Conservation (phyloP, 129 eudicot species). For the Mikania micrantha region DNA sequence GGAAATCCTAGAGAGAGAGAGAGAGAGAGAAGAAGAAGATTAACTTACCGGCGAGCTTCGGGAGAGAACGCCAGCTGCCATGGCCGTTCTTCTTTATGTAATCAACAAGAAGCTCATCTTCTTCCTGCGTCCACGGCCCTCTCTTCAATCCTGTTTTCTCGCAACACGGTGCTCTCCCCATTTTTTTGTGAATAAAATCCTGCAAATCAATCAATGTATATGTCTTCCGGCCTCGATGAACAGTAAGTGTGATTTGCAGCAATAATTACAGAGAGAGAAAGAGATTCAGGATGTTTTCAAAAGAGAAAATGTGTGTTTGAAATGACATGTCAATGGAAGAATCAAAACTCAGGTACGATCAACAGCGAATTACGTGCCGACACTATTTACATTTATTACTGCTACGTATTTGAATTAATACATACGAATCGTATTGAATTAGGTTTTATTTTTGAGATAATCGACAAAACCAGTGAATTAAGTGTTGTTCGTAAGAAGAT, state of each 20-base stretch:
- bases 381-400: slow-evolving; percentile 33
- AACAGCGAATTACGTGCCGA: slow-evolving; percentile 40
- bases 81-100: slow-evolving; percentile 63
- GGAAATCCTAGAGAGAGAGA: neutral
- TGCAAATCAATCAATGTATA: neutral
- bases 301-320: slow-evolving; percentile 1
- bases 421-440: neutral
- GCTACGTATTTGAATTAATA: neutral
- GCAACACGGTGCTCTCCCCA: slow-evolving; percentile 88
- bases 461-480: neutral
- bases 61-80: slow-evolving; percentile 92
- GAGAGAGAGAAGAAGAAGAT: too few relatives aligned
- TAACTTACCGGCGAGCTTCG: slow-evolving; percentile 65
- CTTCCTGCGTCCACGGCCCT: slow-evolving; percentile 96
- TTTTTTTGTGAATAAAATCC: slow-evolving; percentile 13
- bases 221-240: neutral
- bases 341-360: slow-evolving; percentile 26
- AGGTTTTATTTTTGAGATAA: too few relatives aligned
- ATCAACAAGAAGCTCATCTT: slow-evolving; percentile 66
- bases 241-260: neutral
- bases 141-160: slow-evolving; percentile 76
- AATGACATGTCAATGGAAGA: slow-evolving; percentile 35
- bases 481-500: neutral
- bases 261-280: slow-evolving; percentile 21
- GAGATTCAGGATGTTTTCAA: slow-evolving; percentile 7